phyloP scores from a whole-genome alignment of 2,329 filamentous ascomycete species.

The Endocalyx cinctus region DNA sequence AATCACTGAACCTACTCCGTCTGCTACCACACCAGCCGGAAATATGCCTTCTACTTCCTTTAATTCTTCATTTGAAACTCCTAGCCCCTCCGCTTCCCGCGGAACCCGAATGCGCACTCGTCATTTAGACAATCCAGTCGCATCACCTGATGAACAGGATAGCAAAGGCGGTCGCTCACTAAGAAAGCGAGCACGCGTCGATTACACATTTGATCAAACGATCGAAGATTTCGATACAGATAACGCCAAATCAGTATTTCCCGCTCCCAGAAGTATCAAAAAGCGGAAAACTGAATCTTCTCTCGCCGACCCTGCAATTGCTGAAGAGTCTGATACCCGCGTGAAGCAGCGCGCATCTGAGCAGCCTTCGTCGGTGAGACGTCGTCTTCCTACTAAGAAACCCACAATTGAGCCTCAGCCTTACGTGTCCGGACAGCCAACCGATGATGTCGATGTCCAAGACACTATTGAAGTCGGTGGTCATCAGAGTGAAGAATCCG shows the following conservation, averaged over 20 bases:
- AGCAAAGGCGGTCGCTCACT: slow-evolving; percentile 56
- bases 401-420: slow-evolving; percentile 25
- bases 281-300: slow-evolving; percentile 23
- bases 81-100: slow-evolving; percentile 24
- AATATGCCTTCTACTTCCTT: slow-evolving; percentile 18
- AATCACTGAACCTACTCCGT: slow-evolving; percentile 6
- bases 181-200: slow-evolving; percentile 51
- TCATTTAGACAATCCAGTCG: slow-evolving; percentile 31
- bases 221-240: slow-evolving; percentile 38
- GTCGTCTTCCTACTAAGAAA: slow-evolving; percentile 19
- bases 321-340: slow-evolving; percentile 19
- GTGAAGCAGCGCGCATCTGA: slow-evolving; percentile 27
- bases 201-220: slow-evolving; percentile 52
- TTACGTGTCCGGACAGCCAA: slow-evolving; percentile 18
- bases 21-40: slow-evolving; percentile 14
- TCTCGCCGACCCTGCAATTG: slow-evolving; percentile 18
- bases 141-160: slow-evolving; percentile 42
- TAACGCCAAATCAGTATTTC: slow-evolving; percentile 18
- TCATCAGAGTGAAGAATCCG: slow-evolving; percentile 29
- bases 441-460: slow-evolving; percentile 46
- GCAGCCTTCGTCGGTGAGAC: slow-evolving; percentile 20
- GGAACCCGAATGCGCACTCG: slow-evolving; percentile 42
- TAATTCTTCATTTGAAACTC: slow-evolving; percentile 22
- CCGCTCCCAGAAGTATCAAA: slow-evolving; percentile 21
- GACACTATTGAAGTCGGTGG: slow-evolving; percentile 56